Evolutionary conservation across 106 monocot genomes (phyloP), one percentile per base, ranked within the genome.

Genomic region (Dendrobium huoshanense): DNA sequence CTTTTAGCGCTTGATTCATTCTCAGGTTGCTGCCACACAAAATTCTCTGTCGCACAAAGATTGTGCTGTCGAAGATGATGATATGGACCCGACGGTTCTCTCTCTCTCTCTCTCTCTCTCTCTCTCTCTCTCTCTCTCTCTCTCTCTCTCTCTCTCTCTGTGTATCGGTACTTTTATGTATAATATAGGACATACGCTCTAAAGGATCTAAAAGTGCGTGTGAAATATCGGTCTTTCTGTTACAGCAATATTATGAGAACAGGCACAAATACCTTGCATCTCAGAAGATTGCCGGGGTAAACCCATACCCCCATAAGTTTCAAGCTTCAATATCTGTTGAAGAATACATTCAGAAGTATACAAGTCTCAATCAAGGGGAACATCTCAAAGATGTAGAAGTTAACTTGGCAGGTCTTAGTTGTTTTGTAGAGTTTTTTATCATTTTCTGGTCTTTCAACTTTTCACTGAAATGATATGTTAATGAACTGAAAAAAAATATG

Each of bases 221-320:
- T 59, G 9, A 49, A 2, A 27, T 2, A 77, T 70, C 58, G 44
- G 65, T 75, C 6, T 78, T 54, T 22, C 18, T 43, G 18, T 77
- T 80, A 27, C 90, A 92, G 94, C 92, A 94, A 94, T 98, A 92
- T 78, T 89, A 82, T 89, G 90, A 94, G 82, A 98, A 92, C 83
- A 89, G 97, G 79, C 75, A 91, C 82, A 92, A 86, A 81, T 68
- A 78, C 15, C 85, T 98, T 54, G 78, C 86, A 22, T 59, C 87
- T 18, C 55, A 85, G 18, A 94, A 92, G 82, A 67, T 70, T 5
- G 22, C 83, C 20, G 92, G 89, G 37, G 25, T 75, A 55, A 92
- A 96, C 73, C 92, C 90, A 25, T 97, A 97, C 76, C 96, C 96
- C 5, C 94, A 94, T 79, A 97, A 98, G 67, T 98, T 98, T 79